A percentile compares a stretch with the other conserved stretches of the same genome.
phyloP scores from a whole-genome alignment of 2,329 filamentous ascomycete genomes.

The Aspergillus persii region DNA sequence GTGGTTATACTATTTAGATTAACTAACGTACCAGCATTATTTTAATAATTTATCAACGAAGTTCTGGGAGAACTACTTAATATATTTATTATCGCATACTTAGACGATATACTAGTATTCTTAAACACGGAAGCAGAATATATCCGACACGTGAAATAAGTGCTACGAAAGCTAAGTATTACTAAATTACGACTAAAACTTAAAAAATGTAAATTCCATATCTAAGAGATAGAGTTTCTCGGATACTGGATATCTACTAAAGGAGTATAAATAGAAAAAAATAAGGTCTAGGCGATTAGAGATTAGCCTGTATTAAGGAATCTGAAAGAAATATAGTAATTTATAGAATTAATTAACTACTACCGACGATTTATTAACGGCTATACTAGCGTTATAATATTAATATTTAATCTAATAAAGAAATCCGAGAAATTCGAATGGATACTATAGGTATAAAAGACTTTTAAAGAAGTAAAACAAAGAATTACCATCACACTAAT shows the following conservation, averaged over 20 bases:
- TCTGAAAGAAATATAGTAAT: background rate
- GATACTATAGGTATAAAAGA: too few relatives aligned
- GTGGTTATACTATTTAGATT: constrained; percentile 29
- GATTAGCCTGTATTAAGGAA: background rate
- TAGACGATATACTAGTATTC: constrained; percentile 5
- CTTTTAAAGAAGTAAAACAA: too few relatives aligned
- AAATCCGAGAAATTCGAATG: background rate
- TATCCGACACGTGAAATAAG: background rate
- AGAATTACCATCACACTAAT: too few relatives aligned
- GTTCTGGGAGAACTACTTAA: constrained; percentile 1
- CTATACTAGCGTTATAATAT: background rate
- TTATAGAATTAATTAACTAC: background rate
- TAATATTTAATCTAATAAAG: background rate
- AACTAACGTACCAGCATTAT: constrained; percentile 10
- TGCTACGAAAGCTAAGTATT: constrained; percentile 1
- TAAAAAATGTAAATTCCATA: constrained; percentile 3
- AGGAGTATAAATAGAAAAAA: background rate
- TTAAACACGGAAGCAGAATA: constrained; percentile 1
- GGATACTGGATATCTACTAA: background rate
- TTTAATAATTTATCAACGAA: constrained; percentile 1
- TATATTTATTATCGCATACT: constrained; percentile 1
- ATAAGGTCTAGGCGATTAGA: background rate
- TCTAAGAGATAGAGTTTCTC: background rate
- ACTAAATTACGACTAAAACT: background rate
- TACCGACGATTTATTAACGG: background rate